phyloP scores from a whole-genome alignment of 176 grass and related monocot genomes.

The Oryza rufipogon region DNA sequence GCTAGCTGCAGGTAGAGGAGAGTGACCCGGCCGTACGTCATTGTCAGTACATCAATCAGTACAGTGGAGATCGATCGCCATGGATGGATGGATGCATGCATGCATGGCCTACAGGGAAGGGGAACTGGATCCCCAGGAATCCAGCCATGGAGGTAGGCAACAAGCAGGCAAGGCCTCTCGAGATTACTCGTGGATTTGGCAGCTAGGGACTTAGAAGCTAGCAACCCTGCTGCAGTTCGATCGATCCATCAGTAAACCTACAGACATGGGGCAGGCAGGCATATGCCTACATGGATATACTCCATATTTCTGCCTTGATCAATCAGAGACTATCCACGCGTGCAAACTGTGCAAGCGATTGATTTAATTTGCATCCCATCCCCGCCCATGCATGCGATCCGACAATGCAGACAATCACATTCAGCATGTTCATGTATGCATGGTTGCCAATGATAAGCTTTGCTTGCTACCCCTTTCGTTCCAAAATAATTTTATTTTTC shows the following conservation, averaged over 20 bases:
- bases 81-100: neutral
- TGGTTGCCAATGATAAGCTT: neutral
- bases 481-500: no score
- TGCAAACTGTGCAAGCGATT: neutral
- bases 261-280: slow-evolving; percentile 2
- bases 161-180: slow-evolving; percentile 36
- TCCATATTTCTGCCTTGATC: neutral
- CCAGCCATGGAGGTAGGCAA: slow-evolving; percentile 40
- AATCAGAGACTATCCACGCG: neutral
- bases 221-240: neutral
- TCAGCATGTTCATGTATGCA: no score
- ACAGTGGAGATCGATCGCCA: neutral
- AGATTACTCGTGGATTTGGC: slow-evolving; percentile 44
- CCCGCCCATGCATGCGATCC: neutral
- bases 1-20: neutral
- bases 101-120: neutral
- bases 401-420: neutral
- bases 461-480: no score
- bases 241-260: neutral
- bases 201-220: slow-evolving; percentile 25
- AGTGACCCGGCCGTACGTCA: neutral
- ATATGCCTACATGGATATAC: neutral
- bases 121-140: slow-evolving; percentile 27
- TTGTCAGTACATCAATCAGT: neutral
- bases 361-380: neutral